phyloP scores from a whole-genome alignment of 345 rosid species.

The Populus nigra region DNA sequence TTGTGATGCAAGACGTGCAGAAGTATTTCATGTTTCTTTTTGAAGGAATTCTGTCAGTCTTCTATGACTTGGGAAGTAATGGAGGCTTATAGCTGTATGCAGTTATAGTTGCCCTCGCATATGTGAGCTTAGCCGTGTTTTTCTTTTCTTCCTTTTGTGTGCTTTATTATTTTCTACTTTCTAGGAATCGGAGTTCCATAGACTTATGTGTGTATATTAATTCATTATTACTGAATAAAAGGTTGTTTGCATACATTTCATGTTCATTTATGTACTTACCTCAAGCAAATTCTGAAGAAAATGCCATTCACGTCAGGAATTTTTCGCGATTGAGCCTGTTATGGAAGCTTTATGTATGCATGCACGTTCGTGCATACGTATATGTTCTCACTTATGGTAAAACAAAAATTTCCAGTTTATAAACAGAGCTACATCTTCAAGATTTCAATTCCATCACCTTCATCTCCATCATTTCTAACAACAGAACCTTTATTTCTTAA shows the following conservation, averaged over 20 bases:
- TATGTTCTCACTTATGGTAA: no score
- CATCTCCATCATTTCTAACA: no score
- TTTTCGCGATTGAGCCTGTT: no score
- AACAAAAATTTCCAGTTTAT: no score
- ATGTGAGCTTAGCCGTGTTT: neutral
- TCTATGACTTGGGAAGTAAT: no score
- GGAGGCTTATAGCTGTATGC: neutral
- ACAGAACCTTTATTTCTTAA: no score
- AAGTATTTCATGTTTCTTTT: neutral
- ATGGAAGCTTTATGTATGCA: no score
- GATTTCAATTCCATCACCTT: no score
- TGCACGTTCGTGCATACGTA: no score
- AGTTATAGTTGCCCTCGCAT: neutral
- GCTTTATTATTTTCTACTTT: neutral
- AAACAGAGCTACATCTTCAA: no score
- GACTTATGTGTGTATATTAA: neutral
- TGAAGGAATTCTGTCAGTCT: no score
- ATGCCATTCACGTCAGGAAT: no score
- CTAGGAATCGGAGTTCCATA: neutral
- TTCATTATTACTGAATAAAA: neutral
- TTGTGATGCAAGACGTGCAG: neutral
- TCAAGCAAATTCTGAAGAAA: neutral
- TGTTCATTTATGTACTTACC: neutral
- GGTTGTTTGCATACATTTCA: neutral
- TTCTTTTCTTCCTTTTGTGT: neutral